phyloP scores from a whole-genome alignment of 768 basidiomycete species.

The Pulveroboletus sp. region DNA sequence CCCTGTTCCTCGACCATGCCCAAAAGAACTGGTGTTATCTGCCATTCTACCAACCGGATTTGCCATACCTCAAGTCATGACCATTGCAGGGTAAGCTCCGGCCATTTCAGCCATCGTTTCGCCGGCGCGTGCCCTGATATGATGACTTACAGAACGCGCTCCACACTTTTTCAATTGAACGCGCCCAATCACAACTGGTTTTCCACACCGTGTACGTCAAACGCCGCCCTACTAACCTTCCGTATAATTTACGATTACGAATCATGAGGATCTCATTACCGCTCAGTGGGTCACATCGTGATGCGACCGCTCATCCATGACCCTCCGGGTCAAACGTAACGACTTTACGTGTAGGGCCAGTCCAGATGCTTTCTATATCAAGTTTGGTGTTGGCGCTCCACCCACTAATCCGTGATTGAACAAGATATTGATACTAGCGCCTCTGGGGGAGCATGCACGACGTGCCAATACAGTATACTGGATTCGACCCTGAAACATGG shows the following conservation, averaged over 20 bases:
- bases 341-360: slow-evolving; percentile 8
- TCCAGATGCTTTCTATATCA: slow-evolving; percentile 9
- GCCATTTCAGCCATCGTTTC: not conserved
- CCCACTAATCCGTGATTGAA: slow-evolving; percentile 6
- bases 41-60: no score
- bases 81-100: slow-evolving; percentile 1
- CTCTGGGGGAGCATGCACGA: no score
- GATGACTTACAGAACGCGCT: slow-evolving; percentile 1
- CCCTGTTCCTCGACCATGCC: not conserved
- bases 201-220: slow-evolving; percentile 8
- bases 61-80: not conserved
- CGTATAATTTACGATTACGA: slow-evolving; percentile 15
- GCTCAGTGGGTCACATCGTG: slow-evolving; percentile 11
- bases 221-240: slow-evolving; percentile 9
- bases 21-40: not conserved
- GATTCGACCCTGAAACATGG: slow-evolving; percentile 5
- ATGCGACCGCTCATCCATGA: no score
- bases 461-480: no score
- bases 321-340: slow-evolving; percentile 14
- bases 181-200: slow-evolving; percentile 2
- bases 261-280: slow-evolving; percentile 10
- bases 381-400: slow-evolving; percentile 6
- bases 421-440: not conserved
- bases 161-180: slow-evolving; percentile 10
- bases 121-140: no score